These are phyloP conservation scores for Sugiyamaella valdiviana DNA, from an alignment of 805 yeast genomes.

Conservation along the genomic window DNA sequence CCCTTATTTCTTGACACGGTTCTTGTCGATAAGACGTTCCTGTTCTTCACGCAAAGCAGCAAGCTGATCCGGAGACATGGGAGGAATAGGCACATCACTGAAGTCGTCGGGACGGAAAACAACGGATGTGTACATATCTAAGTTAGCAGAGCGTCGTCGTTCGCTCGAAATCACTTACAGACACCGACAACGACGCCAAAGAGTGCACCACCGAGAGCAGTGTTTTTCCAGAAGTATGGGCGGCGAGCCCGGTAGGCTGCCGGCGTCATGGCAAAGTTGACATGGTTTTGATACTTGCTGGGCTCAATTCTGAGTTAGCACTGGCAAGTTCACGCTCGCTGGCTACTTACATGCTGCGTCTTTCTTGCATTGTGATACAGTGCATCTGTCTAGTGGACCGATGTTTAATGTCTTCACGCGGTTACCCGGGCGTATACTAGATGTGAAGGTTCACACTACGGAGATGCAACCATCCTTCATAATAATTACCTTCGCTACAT, in stretches of 20 bases:
- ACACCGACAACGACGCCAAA: conserved; percentile 64
- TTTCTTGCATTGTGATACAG: background rate
- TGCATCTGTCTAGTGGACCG: background rate
- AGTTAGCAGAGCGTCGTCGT: too few relatives aligned
- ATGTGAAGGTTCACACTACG: background rate
- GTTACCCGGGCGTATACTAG: background rate
- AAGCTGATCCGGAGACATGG: conserved; percentile 72
- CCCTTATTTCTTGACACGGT: conserved; percentile 4
- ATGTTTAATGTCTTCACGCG: background rate
- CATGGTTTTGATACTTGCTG: conserved; percentile 53
- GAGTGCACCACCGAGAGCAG: conserved; percentile 52
- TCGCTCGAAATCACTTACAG: conserved; percentile 43
- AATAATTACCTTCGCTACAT: too few relatives aligned
- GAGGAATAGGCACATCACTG: conserved; percentile 90
- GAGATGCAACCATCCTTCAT: too few relatives aligned
- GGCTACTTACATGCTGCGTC: conserved; percentile 1
- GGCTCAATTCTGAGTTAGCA: conserved; percentile 23
- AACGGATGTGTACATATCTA: conserved; percentile 28
- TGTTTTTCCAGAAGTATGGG: conserved; percentile 78
- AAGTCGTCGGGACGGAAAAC: conserved; percentile 64
- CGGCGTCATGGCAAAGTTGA: conserved; percentile 83
- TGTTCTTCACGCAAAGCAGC: conserved; percentile 58
- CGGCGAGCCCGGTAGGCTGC: conserved; percentile 85
- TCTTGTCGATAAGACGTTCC: conserved; percentile 20
- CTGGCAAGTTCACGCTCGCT: background rate